Evolutionary conservation across 306 rosid genomes (phyloP), one percentile per base, ranked within the genome.

Genomic region (Acacia melanoxylon): DNA sequence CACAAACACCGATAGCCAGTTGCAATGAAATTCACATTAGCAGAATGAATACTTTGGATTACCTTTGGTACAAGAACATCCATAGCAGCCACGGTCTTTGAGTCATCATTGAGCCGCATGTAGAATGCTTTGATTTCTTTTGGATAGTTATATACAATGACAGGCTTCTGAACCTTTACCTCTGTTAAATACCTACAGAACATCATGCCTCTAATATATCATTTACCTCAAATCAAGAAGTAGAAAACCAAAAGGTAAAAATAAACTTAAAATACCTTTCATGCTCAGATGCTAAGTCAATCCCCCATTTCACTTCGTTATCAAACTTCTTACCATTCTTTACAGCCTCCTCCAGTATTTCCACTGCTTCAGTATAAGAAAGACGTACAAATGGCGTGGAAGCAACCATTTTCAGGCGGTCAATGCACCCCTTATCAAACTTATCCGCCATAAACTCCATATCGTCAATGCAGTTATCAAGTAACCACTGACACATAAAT

Each of bases 61-160:
- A 96, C 98, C 98, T 93, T 96, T 29, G 99, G 99, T 52, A 93
- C 98, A 76, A 96, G 94, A 45, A 96, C 99, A 89, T 96, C 99
- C 98, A 96, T 96, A 20, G 97, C 99, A 79, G 99, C 97, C 80
- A 96, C 98, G 2, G 97, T 96, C 84, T 93, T 91, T 10, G 29
- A 78, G 81, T 96, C 97, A 66, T 96, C 98, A 74, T 96, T 96
- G 86, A 96, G 90, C 37, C 94, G 93, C 98, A 93, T 96, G 91
- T 96, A 96, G 85, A 96, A 96, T 74, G 99, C 98, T 86, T 96
- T 96, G 86, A 96, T 96, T 9, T 85, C 97, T 81, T 96, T 96
- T 22, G 98, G 98, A 81, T 93, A 96, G 78, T 96, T 93, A 67
- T 90, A 96, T 48, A 96, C 97, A 44, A 96, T 92, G 68, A 93